Conservation (phyloP, 176 grass and related monocot genomes). For the Tillandsia fasciculata region DNA sequence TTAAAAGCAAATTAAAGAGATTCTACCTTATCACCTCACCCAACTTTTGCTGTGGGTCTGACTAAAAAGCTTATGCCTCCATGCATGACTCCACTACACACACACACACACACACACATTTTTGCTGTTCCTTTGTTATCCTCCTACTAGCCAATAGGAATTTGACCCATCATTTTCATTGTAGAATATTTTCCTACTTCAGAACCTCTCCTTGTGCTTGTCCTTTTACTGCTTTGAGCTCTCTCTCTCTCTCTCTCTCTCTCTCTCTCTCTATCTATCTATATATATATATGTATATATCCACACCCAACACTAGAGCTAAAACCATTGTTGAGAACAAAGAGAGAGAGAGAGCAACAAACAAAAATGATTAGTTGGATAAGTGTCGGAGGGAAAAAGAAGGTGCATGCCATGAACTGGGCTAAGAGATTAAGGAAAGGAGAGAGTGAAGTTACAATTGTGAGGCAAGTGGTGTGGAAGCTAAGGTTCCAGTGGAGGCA, state of each 20-base stretch:
- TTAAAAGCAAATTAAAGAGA: background rate
- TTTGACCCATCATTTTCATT: too few relatives aligned
- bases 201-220: too few relatives aligned
- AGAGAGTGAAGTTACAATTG: background rate
- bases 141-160: too few relatives aligned
- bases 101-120: background rate
- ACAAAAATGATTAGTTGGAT: background rate
- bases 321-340: background rate
- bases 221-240: too few relatives aligned
- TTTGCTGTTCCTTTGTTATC: too few relatives aligned
- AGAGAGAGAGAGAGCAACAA: background rate
- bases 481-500: constrained; percentile 11
- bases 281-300: background rate
- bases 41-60: background rate
- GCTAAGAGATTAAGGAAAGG: background rate
- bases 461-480: constrained; percentile 22
- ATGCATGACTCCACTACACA: background rate
- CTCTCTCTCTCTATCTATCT: too few relatives aligned
- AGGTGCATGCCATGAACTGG: background rate
- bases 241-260: too few relatives aligned
- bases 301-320: background rate
- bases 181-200: too few relatives aligned
- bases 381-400: background rate
- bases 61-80: background rate
- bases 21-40: background rate